phyloP scores from a whole-genome alignment of 352 stramenopile genomes.

The Elongisporangium prolatum region DNA sequence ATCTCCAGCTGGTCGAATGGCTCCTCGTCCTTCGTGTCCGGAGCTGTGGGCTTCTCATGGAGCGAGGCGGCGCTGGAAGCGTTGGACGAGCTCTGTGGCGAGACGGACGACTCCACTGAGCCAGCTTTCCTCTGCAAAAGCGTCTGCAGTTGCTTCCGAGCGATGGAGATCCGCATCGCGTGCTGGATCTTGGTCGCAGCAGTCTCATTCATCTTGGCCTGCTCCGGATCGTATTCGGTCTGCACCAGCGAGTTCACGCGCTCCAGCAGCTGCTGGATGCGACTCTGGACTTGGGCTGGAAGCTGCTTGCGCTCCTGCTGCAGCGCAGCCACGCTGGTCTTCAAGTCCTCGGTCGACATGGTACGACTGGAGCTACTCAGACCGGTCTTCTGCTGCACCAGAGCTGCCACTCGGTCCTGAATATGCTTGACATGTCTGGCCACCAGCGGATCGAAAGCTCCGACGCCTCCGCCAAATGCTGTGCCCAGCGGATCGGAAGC shows the following conservation, averaged over 20 bases:
- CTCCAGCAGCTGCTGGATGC: conserved; percentile 35
- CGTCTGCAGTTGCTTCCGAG: conserved; percentile 37
- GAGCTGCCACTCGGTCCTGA: conserved; percentile 10
- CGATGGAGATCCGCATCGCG: conserved; percentile 31
- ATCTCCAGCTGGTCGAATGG: conserved; percentile 46
- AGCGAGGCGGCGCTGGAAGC: too few species aligned
- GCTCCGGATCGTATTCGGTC: conserved; percentile 33
- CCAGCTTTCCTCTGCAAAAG: conserved; percentile 24
- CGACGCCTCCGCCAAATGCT: too few species aligned
- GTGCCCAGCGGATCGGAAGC: conserved; percentile 8
- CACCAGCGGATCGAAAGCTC: not conserved
- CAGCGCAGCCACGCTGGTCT: conserved; percentile 20
- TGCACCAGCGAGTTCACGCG: conserved; percentile 26
- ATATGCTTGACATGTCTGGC: conserved; percentile 9
- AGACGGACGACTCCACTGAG: not conserved
- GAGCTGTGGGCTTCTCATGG: not conserved
- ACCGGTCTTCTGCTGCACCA: conserved; percentile 15
- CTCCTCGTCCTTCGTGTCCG: conserved; percentile 11
- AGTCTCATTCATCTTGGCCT: conserved; percentile 15
- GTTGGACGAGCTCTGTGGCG: too few species aligned
- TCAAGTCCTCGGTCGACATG: conserved; percentile 21
- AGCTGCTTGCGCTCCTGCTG: conserved; percentile 19
- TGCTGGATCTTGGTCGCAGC: conserved; percentile 42
- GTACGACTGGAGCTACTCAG: not conserved
- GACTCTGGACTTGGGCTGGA: conserved; percentile 21